Conservation (phyloP, 352 stramenopile genomes). For the Paralagenidium karlingii region DNA sequence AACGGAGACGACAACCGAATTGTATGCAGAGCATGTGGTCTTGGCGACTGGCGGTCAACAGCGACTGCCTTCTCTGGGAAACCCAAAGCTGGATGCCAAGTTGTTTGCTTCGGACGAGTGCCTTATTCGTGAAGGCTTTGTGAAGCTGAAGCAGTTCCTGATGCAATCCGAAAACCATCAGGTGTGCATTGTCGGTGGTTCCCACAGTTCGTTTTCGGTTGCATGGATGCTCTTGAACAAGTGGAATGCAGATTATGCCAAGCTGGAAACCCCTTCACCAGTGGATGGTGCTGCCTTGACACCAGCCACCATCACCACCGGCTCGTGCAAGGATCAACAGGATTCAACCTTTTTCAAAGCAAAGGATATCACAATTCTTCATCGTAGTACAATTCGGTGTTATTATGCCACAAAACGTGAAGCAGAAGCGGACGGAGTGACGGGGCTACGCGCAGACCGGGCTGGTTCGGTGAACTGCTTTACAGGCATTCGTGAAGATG, state of each 20-base stretch:
- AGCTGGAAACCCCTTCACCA: not conserved
- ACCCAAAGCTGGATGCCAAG: slow-evolving; percentile 26
- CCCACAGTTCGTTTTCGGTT: slow-evolving; percentile 77
- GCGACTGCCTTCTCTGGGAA: slow-evolving; percentile 20
- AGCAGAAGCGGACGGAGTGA: slow-evolving; percentile 51
- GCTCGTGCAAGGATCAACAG: slow-evolving; percentile 2
- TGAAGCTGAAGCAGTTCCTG: slow-evolving; percentile 25
- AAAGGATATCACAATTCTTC: slow-evolving; percentile 72
- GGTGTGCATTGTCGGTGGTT: slow-evolving; percentile 73
- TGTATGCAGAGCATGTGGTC: slow-evolving; percentile 50
- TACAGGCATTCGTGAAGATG: slow-evolving; percentile 68
- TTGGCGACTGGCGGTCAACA: slow-evolving; percentile 59
- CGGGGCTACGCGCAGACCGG: slow-evolving; percentile 37
- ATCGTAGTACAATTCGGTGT: slow-evolving; percentile 61
- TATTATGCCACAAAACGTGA: slow-evolving; percentile 73
- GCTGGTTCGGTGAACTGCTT: slow-evolving; percentile 78
- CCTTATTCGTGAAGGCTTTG: slow-evolving; percentile 46
- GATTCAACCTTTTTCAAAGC: slow-evolving; percentile 21
- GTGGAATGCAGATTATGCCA: slow-evolving; percentile 5
- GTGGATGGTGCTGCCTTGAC: not conserved
- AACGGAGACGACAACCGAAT: slow-evolving; percentile 14
- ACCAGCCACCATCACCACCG: slow-evolving; percentile 1
- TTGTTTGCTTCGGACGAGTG: slow-evolving; percentile 54
- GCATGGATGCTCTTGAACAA: slow-evolving; percentile 71
- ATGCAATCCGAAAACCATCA: slow-evolving; percentile 28